Percentiles rank a stretch among this genome's conserved stretches.
These are phyloP conservation scores for Oemleria cerasiformis DNA, from an alignment of 306 rosid species.

Conservation along the genomic window DNA sequence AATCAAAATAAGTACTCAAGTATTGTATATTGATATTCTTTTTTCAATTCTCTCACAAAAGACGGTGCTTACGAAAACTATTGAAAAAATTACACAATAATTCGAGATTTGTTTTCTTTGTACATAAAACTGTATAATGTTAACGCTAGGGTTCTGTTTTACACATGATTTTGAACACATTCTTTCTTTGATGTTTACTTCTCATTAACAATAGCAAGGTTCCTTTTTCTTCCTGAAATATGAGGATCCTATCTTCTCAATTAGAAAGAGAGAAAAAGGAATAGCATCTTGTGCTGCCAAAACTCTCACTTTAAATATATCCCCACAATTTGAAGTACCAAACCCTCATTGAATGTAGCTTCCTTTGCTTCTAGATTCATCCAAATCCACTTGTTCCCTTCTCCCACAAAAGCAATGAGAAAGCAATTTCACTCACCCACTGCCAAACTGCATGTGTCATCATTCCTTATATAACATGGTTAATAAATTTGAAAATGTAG, in stretches of 20 bases:
- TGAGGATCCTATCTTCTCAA: conserved; percentile 5
- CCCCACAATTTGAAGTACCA: background rate
- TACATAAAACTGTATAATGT: no score
- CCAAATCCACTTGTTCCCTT: background rate
- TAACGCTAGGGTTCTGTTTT: no score
- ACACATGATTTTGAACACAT: no score
- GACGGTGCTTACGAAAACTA: no score
- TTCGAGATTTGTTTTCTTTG: no score
- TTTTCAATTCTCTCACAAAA: no score
- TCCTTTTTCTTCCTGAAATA: background rate
- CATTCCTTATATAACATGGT: background rate
- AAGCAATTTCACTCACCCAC: background rate
- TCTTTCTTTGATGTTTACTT: no score
- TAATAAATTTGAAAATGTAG: background rate
- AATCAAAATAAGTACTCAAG: no score
- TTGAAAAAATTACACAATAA: no score
- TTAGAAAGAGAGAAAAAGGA: conserved; percentile 1
- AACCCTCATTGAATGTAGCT: conserved; percentile 30
- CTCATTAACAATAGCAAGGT: background rate
- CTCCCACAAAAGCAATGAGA: background rate
- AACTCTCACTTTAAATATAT: background rate
- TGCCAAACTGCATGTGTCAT: background rate
- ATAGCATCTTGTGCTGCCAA: background rate
- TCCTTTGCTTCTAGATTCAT: conserved; percentile 32
- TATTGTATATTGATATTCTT: no score